These are phyloP conservation scores for Dalbergia oliveri DNA, from an alignment of 306 rosid species.

Conservation along the genomic window DNA sequence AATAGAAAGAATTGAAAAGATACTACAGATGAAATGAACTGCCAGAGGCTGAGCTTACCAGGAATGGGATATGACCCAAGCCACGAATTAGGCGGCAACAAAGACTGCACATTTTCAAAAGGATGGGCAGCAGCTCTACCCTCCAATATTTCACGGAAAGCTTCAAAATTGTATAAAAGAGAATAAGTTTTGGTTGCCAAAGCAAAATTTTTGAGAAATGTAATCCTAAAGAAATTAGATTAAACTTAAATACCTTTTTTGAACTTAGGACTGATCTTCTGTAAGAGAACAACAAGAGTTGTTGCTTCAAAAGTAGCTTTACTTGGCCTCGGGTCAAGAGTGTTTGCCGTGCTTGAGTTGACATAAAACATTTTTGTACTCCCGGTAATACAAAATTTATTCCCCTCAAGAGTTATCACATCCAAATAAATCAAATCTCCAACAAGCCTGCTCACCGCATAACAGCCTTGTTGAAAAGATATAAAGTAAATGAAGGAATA, in stretches of 20 bases:
- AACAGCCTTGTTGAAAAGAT: conserved; percentile 31
- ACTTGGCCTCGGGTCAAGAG: conserved; percentile 80
- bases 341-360: conserved; percentile 78
- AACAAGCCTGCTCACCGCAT: conserved; percentile 72
- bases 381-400: conserved; percentile 86
- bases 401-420: conserved; percentile 87
- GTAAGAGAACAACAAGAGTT: conserved; percentile 86
- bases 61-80: conserved; percentile 84
- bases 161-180: conserved; percentile 56
- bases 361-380: conserved; percentile 82
- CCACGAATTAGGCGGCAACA: conserved; percentile 97
- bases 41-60: conserved; percentile 69
- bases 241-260: conserved; percentile 70
- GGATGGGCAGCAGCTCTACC: conserved; percentile 94
- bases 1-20: conserved; percentile 18
- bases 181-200: conserved; percentile 13
- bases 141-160: conserved; percentile 95
- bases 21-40: too few relatives aligned
- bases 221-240: conserved; percentile 27
- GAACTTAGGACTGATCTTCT: conserved; percentile 90
- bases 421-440: conserved; percentile 99
- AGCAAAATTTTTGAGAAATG: conserved; percentile 18
- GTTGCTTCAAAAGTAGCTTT: conserved; percentile 84
- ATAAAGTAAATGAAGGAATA: conserved; percentile 20
- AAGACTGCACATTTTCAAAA: conserved; percentile 94